These are phyloP conservation scores for Tetracentron sinense DNA, from an alignment of 164 flowering plant species.

Conservation along the genomic window DNA sequence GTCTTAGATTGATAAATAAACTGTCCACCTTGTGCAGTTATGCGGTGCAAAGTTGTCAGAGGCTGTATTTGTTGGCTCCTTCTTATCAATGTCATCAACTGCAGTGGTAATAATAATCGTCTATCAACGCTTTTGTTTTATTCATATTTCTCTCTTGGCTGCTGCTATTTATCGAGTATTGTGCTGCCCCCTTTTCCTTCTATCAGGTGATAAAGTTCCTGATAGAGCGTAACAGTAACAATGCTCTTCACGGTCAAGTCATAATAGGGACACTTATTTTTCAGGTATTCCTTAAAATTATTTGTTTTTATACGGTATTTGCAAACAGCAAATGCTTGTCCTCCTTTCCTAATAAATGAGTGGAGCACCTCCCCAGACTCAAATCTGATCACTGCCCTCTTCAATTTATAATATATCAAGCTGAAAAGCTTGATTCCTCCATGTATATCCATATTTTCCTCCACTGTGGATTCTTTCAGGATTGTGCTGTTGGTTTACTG, in stretches of 20 bases:
- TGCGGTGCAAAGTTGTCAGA: slow-evolving; percentile 93
- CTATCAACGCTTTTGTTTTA: background rate
- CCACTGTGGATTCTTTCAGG: slow-evolving; percentile 50
- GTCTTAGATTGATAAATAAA: slow-evolving; percentile 3
- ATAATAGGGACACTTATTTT: slow-evolving; percentile 91
- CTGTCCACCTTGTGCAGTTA: slow-evolving; percentile 46
- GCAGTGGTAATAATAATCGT: slow-evolving; percentile 80
- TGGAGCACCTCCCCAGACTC: too few species aligned
- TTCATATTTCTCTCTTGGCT: background rate
- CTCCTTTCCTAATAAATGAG: too few species aligned
- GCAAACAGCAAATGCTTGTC: too few species aligned
- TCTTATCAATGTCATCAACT: slow-evolving; percentile 97
- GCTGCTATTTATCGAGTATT: background rate
- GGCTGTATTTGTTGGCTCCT: slow-evolving; percentile 85
- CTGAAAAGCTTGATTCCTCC: too few species aligned
- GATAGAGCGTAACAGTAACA: slow-evolving; percentile 58
- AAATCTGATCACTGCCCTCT: too few species aligned
- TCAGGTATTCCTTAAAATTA: slow-evolving; percentile 51
- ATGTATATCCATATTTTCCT: slow-evolving; percentile 7
- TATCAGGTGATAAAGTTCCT: slow-evolving; percentile 81
- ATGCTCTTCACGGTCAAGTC: slow-evolving; percentile 88
- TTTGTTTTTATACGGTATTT: background rate
- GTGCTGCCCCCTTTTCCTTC: slow-evolving; percentile 10
- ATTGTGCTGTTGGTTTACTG: slow-evolving; percentile 95
- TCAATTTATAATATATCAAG: background rate